phyloP scores from a whole-genome alignment of 352 stramenopile species.

The Thalassiosira mediterranea region DNA sequence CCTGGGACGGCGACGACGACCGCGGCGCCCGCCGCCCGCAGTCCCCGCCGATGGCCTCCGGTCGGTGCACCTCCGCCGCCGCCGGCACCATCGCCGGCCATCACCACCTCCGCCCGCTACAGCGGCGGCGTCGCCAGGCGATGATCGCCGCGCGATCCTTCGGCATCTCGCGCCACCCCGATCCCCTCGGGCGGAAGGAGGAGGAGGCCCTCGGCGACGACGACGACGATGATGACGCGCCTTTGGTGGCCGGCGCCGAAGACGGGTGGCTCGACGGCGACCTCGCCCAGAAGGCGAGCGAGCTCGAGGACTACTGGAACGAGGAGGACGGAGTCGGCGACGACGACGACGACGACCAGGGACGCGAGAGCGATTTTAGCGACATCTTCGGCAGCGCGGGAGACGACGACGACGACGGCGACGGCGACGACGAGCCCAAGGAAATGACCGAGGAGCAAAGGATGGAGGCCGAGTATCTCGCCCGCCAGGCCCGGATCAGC shows the following conservation, averaged over 20 bases:
- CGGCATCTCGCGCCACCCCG: slow-evolving; percentile 38
- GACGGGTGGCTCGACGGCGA: slow-evolving; percentile 6
- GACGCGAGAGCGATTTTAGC: not conserved
- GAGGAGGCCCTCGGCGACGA: slow-evolving; percentile 11
- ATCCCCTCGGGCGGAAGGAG: slow-evolving; percentile 13
- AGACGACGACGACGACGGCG: not conserved
- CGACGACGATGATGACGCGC: slow-evolving; percentile 14
- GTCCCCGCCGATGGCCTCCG: not conserved
- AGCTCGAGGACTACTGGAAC: not conserved
- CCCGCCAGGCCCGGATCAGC: slow-evolving; percentile 33
- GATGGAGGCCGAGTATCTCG: slow-evolving; percentile 2
- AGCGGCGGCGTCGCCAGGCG: not conserved
- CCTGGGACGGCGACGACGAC: not conserved
- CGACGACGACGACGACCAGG: slow-evolving; percentile 3
- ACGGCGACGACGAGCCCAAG: slow-evolving; percentile 13
- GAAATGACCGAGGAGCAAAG: not conserved
- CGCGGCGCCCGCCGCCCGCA: not conserved
- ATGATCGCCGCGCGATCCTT: slow-evolving; percentile 11
- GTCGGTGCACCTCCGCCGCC: not conserved
- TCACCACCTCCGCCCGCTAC: not conserved
- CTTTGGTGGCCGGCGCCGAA: not conserved
- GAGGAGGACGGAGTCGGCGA: not conserved
- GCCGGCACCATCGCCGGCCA: not conserved
- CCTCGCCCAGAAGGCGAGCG: not conserved
- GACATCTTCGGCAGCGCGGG: not conserved